These are phyloP conservation scores for Penicillium sclerotiorum DNA, from an alignment of 2,329 filamentous ascomycete species.

Conservation along the genomic window DNA sequence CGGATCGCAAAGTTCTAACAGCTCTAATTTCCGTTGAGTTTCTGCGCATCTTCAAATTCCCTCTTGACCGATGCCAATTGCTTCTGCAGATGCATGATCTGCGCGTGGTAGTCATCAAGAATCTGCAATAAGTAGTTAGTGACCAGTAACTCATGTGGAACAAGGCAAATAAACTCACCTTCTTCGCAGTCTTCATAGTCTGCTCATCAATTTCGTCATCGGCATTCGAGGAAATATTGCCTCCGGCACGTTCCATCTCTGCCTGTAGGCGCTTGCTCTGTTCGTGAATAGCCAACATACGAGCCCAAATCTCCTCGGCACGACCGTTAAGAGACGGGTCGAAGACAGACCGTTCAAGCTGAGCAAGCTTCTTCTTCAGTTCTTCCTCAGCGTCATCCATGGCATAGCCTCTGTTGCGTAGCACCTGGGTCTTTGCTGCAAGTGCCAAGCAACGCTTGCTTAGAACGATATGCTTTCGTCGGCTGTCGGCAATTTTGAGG, in stretches of 20 bases:
- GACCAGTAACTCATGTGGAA: slow-evolving; percentile 29
- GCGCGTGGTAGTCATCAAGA: slow-evolving; percentile 53
- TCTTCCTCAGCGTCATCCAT: slow-evolving; percentile 67
- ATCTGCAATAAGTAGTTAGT: slow-evolving; percentile 41
- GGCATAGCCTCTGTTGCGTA: slow-evolving; percentile 66
- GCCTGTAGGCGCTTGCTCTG: slow-evolving; percentile 60
- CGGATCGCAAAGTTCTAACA: slow-evolving; percentile 9
- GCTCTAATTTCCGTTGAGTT: slow-evolving; percentile 30
- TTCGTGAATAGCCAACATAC: slow-evolving; percentile 65
- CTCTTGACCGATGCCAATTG: slow-evolving; percentile 61
- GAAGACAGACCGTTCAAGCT: slow-evolving; percentile 60
- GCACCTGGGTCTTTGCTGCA: slow-evolving; percentile 65
- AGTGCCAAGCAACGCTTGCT: slow-evolving; percentile 63
- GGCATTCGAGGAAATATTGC: slow-evolving; percentile 40
- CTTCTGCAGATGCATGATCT: slow-evolving; percentile 61
- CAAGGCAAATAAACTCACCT: slow-evolving; percentile 47
- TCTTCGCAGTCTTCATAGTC: slow-evolving; percentile 61
- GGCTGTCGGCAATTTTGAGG: slow-evolving; percentile 60
- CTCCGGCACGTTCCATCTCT: slow-evolving; percentile 61
- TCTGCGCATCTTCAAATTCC: slow-evolving; percentile 61
- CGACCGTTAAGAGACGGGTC: slow-evolving; percentile 63
- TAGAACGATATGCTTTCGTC: slow-evolving; percentile 61
- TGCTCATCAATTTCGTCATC: slow-evolving; percentile 58
- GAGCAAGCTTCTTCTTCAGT: slow-evolving; percentile 62
- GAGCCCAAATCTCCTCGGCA: slow-evolving; percentile 68